Percentiles rank a stretch among this genome's conserved stretches.
phyloP scores from a whole-genome alignment of 495 filamentous ascomycete species.

The Amniculicola lignicola region DNA sequence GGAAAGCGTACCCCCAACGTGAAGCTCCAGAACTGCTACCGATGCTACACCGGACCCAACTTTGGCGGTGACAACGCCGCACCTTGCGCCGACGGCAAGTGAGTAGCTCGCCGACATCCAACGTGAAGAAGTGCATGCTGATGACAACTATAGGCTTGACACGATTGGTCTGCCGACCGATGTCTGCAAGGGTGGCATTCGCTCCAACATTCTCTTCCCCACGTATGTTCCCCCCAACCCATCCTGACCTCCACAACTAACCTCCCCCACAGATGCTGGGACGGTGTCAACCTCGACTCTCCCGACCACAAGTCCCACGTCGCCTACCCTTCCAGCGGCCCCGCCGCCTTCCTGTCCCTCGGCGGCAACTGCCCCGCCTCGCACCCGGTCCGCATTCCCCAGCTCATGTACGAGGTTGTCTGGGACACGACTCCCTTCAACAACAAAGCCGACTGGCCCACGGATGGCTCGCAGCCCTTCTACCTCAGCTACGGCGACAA shows the following conservation, averaged over 20 bases:
- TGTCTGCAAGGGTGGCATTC: conserved; percentile 20
- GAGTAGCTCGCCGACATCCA: too few relatives aligned
- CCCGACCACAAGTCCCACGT: conserved; percentile 26
- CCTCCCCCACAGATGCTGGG: conserved; percentile 10
- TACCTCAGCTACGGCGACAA: conserved; percentile 19
- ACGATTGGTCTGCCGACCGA: conserved; percentile 1
- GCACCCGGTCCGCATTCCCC: conserved; percentile 22
- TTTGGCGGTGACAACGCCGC: conserved; percentile 24
- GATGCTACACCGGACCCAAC: conserved; percentile 25
- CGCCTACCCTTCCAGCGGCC: conserved; percentile 22
- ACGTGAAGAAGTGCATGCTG: too few relatives aligned
- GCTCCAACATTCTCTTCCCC: conserved; percentile 26
- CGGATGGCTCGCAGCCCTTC: conserved; percentile 30
- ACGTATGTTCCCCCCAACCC: conserved; percentile 3
- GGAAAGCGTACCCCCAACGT: conserved; percentile 5
- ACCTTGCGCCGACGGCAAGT: conserved; percentile 16
- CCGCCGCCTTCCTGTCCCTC: conserved; percentile 20
- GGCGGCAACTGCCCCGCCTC: conserved; percentile 29
- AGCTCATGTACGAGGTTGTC: conserved; percentile 33
- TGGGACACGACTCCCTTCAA: conserved; percentile 30
- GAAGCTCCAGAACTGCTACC: conserved; percentile 27
- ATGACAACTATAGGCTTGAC: conserved; percentile 4
- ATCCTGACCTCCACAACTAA: background rate
- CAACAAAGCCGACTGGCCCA: conserved; percentile 24
- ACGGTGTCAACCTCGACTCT: conserved; percentile 22